A percentile compares a stretch with the other conserved stretches of the same genome.
phyloP scores from a whole-genome alignment of 768 basidiomycete species.

The Pleurotus platypus region DNA sequence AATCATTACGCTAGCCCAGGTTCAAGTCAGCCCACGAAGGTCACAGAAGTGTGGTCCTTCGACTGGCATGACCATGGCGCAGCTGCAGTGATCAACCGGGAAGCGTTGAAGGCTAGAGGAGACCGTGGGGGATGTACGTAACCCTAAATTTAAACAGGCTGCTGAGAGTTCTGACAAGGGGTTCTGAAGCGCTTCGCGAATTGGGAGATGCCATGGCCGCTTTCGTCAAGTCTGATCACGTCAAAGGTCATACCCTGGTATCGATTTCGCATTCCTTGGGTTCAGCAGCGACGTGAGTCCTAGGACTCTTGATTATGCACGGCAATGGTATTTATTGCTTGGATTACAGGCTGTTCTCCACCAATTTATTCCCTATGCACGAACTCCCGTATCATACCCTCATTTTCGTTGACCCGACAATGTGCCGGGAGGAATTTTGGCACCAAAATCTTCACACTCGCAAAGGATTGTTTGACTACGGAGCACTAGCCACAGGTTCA shows the following conservation, averaged over 20 bases:
- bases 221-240: constrained; percentile 27
- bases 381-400: constrained; percentile 29
- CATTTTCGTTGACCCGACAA: constrained; percentile 43
- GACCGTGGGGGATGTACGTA: constrained; percentile 33
- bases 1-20: background rate
- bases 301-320: background rate
- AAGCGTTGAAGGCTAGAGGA: constrained; percentile 22
- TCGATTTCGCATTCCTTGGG: constrained; percentile 42
- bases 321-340: background rate
- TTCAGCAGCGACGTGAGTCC: constrained; percentile 33
- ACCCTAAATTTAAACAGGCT: background rate
- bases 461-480: constrained; percentile 31
- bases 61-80: constrained; percentile 52
- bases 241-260: constrained; percentile 32
- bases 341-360: constrained; percentile 28
- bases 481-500: constrained; percentile 23
- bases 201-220: constrained; percentile 30
- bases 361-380: constrained; percentile 22
- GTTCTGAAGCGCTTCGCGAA: constrained; percentile 28
- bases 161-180: background rate
- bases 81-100: constrained; percentile 39
- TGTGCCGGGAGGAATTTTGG: constrained; percentile 35
- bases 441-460: constrained; percentile 30
- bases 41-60: constrained; percentile 46
- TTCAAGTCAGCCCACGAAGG: background rate